Base-by-base conservation (phyloP, 1,139 yeast species). In the Sugiyamaella novakii region DNA sequence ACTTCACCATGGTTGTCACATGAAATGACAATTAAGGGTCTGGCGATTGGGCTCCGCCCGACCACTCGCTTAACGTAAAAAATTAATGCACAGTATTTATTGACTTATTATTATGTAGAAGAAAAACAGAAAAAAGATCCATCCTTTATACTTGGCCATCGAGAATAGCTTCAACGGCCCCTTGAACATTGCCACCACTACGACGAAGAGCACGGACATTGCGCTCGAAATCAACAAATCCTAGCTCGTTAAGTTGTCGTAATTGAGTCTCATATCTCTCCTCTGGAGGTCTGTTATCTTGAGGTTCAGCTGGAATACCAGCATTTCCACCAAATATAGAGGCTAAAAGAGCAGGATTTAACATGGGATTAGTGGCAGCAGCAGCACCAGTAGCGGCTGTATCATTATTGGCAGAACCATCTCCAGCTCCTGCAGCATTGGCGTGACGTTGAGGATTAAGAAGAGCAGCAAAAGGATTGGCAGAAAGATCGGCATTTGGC, bases 161-260 rank as follows among this genome's bases (percentile, higher is more conserved):
- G 53, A 92, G 77, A 61, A 92, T 74, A 53, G 88, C 87, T 68
- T 91, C 97, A 50, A 92, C 77, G 11, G 98, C 98, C 35, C 98
- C 98, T 69, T 92, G 96, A 15, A 92, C 98, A 59, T 91, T 87
- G 10, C 98, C 98, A 21, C 98, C 98, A 50, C 94, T 81, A 70
- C 98, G 81, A 73, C 97, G 81, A 62, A 92, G 76, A 1, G 98
- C 98, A 21, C 83, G 83, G 15, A 92, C 89, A 63, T 92, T 92
- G 59, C 87, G 78, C 59, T 92, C 98, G 64, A 91, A 92, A 60
- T 92, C 98, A 59, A 80, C 83, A 71, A 92, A 92, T 2, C 98
- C 98, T 84, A 92, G 87, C 65, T 92, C 98, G 66, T 92, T 92
- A 66, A 92, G 78, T 67, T 91, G 98, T 63, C 95, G 80, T 61